phyloP scores from a whole-genome alignment of 805 yeast species.

The Blastobotrys parvus region DNA sequence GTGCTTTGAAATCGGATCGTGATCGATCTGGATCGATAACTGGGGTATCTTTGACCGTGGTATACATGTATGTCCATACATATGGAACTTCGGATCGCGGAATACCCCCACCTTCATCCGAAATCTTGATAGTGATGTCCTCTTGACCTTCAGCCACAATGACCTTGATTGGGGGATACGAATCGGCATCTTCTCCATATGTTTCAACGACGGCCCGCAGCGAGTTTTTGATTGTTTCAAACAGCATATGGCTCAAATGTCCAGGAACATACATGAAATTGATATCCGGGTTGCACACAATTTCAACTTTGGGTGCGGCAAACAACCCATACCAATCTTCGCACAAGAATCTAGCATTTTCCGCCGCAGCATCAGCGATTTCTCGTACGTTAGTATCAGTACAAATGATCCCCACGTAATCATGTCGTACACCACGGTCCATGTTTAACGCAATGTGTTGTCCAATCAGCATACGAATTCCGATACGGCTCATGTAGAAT shows the following conservation, averaged over 20 bases:
- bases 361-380: conserved; percentile 80
- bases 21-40: conserved; percentile 49
- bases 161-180: conserved; percentile 76
- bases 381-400: conserved; percentile 77
- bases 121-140: conserved; percentile 82
- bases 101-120: conserved; percentile 93
- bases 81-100: conserved; percentile 75
- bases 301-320: conserved; percentile 76
- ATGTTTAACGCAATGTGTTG: conserved; percentile 80
- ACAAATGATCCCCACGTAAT: conserved; percentile 85
- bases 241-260: conserved; percentile 82
- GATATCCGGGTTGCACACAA: conserved; percentile 68
- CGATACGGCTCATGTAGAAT: conserved; percentile 84
- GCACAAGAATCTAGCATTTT: conserved; percentile 82
- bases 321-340: conserved; percentile 83
- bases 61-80: conserved; percentile 86
- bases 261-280: conserved; percentile 90
- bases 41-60: conserved; percentile 73
- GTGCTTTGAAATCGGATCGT: conserved; percentile 68
- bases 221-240: conserved; percentile 81
- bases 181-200: conserved; percentile 56
- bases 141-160: conserved; percentile 84
- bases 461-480: conserved; percentile 90
- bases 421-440: conserved; percentile 47
- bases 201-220: conserved; percentile 83